Evolutionary conservation across 1,284 basidiomycete species (phyloP).

Genomic region (Serendipita sp.): DNA sequence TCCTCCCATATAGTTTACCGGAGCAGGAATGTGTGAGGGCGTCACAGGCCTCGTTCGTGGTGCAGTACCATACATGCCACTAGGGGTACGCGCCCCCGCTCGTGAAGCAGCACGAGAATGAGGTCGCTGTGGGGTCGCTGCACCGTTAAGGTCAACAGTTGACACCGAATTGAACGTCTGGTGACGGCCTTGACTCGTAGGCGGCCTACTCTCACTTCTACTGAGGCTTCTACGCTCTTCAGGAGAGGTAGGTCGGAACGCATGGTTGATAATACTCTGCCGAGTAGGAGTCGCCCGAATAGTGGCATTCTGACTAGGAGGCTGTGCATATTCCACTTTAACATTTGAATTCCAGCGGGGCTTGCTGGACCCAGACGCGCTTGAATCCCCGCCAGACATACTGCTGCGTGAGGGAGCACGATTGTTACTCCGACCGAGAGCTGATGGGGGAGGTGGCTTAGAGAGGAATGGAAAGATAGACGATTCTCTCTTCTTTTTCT

Average conservation of each 20-base stretch:
- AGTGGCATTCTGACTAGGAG: constrained; percentile 23
- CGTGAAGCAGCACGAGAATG: constrained; percentile 66
- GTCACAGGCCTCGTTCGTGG: constrained; percentile 55
- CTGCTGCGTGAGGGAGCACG: constrained; percentile 32
- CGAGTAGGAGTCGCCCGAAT: constrained; percentile 15
- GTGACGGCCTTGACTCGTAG: background rate
- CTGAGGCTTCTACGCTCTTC: background rate
- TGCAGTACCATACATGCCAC: constrained; percentile 18
- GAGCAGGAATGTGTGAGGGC: constrained; percentile 59
- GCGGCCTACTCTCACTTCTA: background rate
- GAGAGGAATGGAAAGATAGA: constrained; percentile 29
- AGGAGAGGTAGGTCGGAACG: background rate
- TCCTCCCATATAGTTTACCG: constrained; percentile 29
- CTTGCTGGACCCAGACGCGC: constrained; percentile 19
- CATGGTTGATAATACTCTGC: background rate
- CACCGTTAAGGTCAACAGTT: constrained; percentile 26
- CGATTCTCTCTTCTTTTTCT: background rate
- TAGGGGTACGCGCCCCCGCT: constrained; percentile 40
- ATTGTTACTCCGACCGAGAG: constrained; percentile 24
- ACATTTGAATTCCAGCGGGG: constrained; percentile 70
- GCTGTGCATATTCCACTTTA: constrained; percentile 31
- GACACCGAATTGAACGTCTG: background rate
- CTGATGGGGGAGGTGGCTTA: constrained; percentile 40
- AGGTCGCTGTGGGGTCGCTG: constrained; percentile 61
- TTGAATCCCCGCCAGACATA: constrained; percentile 20